Base-by-base conservation (phyloP, 352 stramenopile species). In the Phytopythium boreale region DNA sequence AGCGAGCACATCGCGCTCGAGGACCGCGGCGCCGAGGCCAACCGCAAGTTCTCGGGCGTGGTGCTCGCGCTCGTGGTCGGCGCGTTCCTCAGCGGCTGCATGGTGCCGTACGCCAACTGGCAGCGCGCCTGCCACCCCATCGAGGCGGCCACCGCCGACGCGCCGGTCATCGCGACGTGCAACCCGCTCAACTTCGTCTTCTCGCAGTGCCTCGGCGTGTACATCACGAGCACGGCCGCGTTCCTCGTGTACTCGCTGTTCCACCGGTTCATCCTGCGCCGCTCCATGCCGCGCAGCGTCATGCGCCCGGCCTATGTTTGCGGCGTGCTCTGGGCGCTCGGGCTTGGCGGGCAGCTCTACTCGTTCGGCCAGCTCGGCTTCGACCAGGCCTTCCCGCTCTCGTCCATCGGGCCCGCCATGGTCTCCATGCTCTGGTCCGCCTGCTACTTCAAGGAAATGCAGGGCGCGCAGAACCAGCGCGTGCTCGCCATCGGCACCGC, bases 371-470 rank as follows among this genome's bases (percentile, higher is more conserved):
- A 74, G 27, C 72, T 94, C 9, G 86, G 86, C 14, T 94, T 94
- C 31, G 84, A 94, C 62, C 77, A 92, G 61, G 86, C 84, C n/a
- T 93, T 91, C 69, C 86, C 84, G 24, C 74, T 94, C 34, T 86
- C 82, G 49, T 89, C 83, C 39, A 93, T 94, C 59, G 86, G 84
- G 8, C 86, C 84, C 0, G 86, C 84, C 15, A 91, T 92, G 77
- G 76, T 94, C 22, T 92, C 86, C 19, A 92, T 93, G 86, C 76
- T 94, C 56, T 94, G 86, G 86, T 92, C 84, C 0, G 86, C 84
- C 5, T 69, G 73, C 31, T 92, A 93, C 69, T 94, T 94, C 60
- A 85, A 85, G 41, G 86, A 94, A 66, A 93, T 94, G 58, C 78
- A 92, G 69, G 86, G 86, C 36, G 60, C 57, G 44, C 69, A 75